Conservation (phyloP, 2,329 filamentous ascomycete genomes). For the Penicillium sp. region DNA sequence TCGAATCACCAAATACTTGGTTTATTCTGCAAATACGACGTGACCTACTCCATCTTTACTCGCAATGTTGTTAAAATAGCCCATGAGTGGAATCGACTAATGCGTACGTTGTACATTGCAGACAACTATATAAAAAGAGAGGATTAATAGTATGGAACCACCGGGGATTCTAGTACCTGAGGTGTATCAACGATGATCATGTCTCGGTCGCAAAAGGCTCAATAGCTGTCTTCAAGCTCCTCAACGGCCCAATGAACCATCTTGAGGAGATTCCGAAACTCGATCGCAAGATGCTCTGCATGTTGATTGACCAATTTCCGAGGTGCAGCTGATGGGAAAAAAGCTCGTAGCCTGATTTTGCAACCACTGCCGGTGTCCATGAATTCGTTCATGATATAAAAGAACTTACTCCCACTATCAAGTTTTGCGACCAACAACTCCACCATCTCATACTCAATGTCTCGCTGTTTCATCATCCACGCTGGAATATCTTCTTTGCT, state of each 20-base stretch:
- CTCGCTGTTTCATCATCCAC: neutral
- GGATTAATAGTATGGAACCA: neutral
- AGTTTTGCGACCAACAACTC: conserved; percentile 3
- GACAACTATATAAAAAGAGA: neutral
- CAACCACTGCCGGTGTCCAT: conserved; percentile 2
- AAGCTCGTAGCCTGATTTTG: conserved; percentile 4
- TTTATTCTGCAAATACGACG: neutral
- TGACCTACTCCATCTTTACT: neutral
- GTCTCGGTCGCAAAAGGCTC: neutral
- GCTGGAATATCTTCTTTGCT: neutral
- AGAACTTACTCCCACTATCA: conserved; percentile 1
- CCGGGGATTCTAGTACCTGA: neutral
- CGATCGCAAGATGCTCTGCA: conserved; percentile 6
- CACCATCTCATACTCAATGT: conserved; percentile 1
- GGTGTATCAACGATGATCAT: too few relatives aligned
- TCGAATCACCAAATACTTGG: neutral
- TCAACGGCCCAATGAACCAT: conserved; percentile 1
- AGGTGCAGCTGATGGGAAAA: conserved; percentile 7
- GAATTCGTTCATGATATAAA: conserved; percentile 11
- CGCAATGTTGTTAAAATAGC: neutral
- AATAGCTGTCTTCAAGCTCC: conserved; percentile 5
- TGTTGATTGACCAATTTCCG: conserved; percentile 1
- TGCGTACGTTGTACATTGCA: neutral
- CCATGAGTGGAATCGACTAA: neutral
- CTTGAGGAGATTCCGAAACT: conserved; percentile 5